Percentiles rank a stretch among this genome's conserved stretches.
phyloP scores from a whole-genome alignment of 2,329 filamentous ascomycete species.

The Juglanconis juglandina region DNA sequence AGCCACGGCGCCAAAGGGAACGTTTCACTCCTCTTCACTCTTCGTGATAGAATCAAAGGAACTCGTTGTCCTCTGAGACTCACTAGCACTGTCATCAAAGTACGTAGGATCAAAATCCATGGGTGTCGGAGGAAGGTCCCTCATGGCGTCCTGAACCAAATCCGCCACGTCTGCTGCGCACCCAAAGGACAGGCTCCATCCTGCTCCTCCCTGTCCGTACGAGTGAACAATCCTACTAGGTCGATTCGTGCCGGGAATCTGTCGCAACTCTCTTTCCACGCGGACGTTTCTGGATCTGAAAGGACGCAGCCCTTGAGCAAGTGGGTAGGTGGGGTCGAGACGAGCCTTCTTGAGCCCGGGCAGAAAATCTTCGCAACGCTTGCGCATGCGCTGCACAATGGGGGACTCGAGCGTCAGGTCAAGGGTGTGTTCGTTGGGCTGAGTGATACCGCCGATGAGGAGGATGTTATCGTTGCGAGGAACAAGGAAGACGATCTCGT shows the following conservation, averaged over 20 bases:
- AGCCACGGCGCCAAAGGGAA: no score
- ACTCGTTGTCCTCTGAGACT: not conserved
- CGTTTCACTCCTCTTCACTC: not conserved
- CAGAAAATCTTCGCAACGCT: conserved; percentile 39
- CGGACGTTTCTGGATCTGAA: conserved; percentile 38
- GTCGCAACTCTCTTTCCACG: conserved; percentile 38
- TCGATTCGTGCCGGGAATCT: conserved; percentile 15
- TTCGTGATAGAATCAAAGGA: not conserved
- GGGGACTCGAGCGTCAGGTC: conserved; percentile 37
- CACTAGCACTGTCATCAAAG: not conserved
- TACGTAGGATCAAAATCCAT: conserved; percentile 3
- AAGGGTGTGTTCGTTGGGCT: conserved; percentile 34
- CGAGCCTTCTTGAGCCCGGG: conserved; percentile 37
- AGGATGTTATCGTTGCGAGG: conserved; percentile 43
- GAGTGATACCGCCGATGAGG: conserved; percentile 36
- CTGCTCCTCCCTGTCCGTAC: conserved; percentile 43
- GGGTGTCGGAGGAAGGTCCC: conserved; percentile 16
- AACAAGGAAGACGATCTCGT: conserved; percentile 42
- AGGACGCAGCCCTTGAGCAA: conserved; percentile 41
- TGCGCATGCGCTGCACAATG: conserved; percentile 38
- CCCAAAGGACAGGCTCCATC: conserved; percentile 40
- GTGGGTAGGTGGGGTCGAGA: conserved; percentile 37
- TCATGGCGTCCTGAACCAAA: conserved; percentile 34
- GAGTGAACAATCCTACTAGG: conserved; percentile 38
- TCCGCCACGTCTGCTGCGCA: conserved; percentile 34